Percentiles rank a stretch among this genome's conserved stretches.
Evolutionary conservation across 805 yeast genomes (phyloP).

Genomic region (Maudiozyma turicensis): DNA sequence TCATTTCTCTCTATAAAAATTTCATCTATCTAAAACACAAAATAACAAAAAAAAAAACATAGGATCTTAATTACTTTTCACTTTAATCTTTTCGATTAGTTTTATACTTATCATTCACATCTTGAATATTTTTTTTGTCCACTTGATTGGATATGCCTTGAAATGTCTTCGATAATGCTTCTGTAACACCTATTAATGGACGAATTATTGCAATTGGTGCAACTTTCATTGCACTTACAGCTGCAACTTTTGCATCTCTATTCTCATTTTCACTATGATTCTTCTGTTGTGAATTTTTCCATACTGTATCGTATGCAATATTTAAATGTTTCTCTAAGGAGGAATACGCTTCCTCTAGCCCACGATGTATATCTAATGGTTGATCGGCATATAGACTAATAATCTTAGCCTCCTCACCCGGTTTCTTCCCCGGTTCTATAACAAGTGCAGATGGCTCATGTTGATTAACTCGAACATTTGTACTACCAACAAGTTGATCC

Average conservation of each 20-base stretch:
- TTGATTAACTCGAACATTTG: slow-evolving; percentile 26
- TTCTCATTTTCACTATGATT: slow-evolving; percentile 1
- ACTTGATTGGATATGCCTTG: slow-evolving; percentile 77
- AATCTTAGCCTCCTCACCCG: slow-evolving; percentile 25
- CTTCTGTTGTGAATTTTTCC: slow-evolving; percentile 45
- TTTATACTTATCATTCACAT: slow-evolving; percentile 60
- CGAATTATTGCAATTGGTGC: slow-evolving; percentile 74
- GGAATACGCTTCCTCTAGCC: slow-evolving; percentile 63
- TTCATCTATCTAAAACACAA: background rate
- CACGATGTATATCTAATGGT: slow-evolving; percentile 62
- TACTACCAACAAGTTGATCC: slow-evolving; percentile 29
- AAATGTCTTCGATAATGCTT: slow-evolving; percentile 72
- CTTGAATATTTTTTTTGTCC: slow-evolving; percentile 52
- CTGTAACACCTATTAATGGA: slow-evolving; percentile 89
- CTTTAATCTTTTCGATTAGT: slow-evolving; percentile 5
- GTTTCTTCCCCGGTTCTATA: slow-evolving; percentile 13
- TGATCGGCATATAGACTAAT: slow-evolving; percentile 78
- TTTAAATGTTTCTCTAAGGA: slow-evolving; percentile 60
- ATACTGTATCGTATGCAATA: slow-evolving; percentile 55
- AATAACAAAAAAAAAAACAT: background rate
- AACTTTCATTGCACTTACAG: slow-evolving; percentile 56
- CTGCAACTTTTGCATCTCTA: slow-evolving; percentile 52
- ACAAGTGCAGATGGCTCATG: slow-evolving; percentile 22
- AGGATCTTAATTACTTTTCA: background rate
- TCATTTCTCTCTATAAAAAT: background rate